Base-by-base conservation (phyloP, 164 flowering plant species). In the Magnolia officinalis region DNA sequence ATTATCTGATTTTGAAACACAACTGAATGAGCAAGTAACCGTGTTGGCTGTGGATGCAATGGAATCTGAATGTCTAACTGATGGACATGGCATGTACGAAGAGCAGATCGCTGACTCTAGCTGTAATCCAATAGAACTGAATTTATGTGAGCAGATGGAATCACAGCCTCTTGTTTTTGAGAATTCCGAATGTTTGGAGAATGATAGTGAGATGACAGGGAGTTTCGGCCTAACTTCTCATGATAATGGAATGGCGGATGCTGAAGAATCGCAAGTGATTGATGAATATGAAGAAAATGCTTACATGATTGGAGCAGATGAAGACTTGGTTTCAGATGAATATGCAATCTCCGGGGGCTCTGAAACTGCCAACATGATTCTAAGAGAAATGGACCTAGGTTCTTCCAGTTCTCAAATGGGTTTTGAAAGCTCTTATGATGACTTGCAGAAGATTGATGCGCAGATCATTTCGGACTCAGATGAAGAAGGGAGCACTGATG, bases 391-490 rank as follows among this genome's bases (percentile, higher is more conserved):
- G 84, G 95, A 83, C 69, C 86, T 74, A 50, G 90, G 79, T 71
- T 85, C 90, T 50, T 74, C 80, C 70, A 86, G 83, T 83, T 88
- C 90, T 71, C 87, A 80, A 16, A 81, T 83, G 0, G 85, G 78
- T 76, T 87, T 83, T 0, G 89, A 80, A 69, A 83, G 84, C 78
- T 88, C 86, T 50, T 81, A 50, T 26, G 90, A 88, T 63, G 76
- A 76, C 71, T 78, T 86, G 0, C 88, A 87, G 71, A 77, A 78
- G 78, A 78, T 87, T 73, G 98, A 92, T 79, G 98, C 95, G 29
- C 94, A 93, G 81, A 89, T 95, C 80, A 88, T 86, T 63, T 84
- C 90, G 6, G 99, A 94, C 67, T 92, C 98, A 1, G 99, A 95
- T 73, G 99, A 93, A 79, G 98, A 92, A 82, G 92, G 73, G 49